phyloP scores from a whole-genome alignment of 2,329 filamentous ascomycete genomes.

The Ambrosiella xylebori region DNA sequence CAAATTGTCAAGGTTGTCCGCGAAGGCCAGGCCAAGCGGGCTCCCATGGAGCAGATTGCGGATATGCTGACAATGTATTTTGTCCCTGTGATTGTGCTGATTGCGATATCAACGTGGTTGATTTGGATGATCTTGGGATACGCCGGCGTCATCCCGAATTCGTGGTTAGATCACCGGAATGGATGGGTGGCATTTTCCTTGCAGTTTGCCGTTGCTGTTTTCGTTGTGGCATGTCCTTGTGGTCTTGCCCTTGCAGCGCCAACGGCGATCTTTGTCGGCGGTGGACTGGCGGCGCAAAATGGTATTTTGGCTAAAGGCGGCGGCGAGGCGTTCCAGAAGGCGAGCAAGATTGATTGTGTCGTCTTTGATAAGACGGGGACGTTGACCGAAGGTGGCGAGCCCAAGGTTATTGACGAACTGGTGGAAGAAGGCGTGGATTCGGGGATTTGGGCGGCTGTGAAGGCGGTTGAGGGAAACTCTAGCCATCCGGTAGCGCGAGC shows the following conservation, averaged over 20 bases:
- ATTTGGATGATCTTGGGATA: constrained; percentile 52
- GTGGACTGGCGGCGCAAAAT: constrained; percentile 59
- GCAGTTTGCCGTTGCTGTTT: constrained; percentile 71
- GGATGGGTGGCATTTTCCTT: constrained; percentile 58
- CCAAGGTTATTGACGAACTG: constrained; percentile 40
- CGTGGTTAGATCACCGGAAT: constrained; percentile 40
- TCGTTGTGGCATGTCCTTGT: constrained; percentile 74
- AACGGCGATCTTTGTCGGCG: constrained; percentile 70
- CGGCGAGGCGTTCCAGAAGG: constrained; percentile 73
- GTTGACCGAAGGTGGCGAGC: constrained; percentile 55
- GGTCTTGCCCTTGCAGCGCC: constrained; percentile 72
- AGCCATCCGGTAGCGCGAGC: constrained; percentile 60
- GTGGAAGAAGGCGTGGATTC: constrained; percentile 14
- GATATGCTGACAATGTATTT: constrained; percentile 61
- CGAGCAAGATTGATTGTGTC: constrained; percentile 58
- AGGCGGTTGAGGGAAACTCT: constrained; percentile 50
- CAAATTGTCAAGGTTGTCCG: constrained; percentile 61
- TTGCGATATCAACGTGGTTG: constrained; percentile 55
- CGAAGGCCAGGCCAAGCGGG: constrained; percentile 59
- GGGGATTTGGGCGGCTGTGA: constrained; percentile 35
- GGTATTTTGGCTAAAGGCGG: constrained; percentile 73
- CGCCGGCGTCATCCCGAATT: constrained; percentile 35
- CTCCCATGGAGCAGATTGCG: constrained; percentile 59
- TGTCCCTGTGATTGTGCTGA: constrained; percentile 51
- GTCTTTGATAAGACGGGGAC: constrained; percentile 87